A percentile compares a stretch with the other conserved stretches of the same genome.
phyloP scores from a whole-genome alignment of 1,139 yeast genomes.

The Suhomyces maxii region DNA sequence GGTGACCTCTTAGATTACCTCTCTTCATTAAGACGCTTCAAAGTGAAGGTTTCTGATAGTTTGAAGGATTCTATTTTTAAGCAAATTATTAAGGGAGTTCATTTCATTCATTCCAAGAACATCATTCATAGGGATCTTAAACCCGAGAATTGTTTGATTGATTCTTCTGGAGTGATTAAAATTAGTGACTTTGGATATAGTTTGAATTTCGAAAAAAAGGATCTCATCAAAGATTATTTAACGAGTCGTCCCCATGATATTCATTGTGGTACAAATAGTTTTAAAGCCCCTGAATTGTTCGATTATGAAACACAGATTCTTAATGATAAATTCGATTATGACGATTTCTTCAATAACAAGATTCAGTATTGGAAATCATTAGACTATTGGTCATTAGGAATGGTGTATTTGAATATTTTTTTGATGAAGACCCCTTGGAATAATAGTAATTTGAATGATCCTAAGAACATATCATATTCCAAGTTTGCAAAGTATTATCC shows the following conservation, averaged over 20 bases:
- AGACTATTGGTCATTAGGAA: slow-evolving; percentile 56
- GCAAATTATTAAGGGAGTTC: slow-evolving; percentile 48
- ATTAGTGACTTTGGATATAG: slow-evolving; percentile 57
- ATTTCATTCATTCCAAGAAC: slow-evolving; percentile 41
- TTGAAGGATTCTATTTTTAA: slow-evolving; percentile 48
- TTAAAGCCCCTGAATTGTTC: slow-evolving; percentile 57
- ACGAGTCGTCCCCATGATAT: slow-evolving; percentile 26
- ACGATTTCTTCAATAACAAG: slow-evolving; percentile 7
- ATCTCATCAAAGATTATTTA: slow-evolving; percentile 17
- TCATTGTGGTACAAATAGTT: slow-evolving; percentile 51
- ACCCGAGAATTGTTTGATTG: slow-evolving; percentile 55
- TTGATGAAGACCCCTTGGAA: slow-evolving; percentile 53
- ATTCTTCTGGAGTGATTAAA: slow-evolving; percentile 43
- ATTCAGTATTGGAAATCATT: slow-evolving; percentile 16
- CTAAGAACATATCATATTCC: slow-evolving; percentile 13
- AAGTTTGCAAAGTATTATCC: slow-evolving; percentile 16
- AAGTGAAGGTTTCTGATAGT: slow-evolving; percentile 29
- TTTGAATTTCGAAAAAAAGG: slow-evolving; percentile 28
- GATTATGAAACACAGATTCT: slow-evolving; percentile 22
- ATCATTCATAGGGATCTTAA: slow-evolving; percentile 56
- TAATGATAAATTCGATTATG: slow-evolving; percentile 9
- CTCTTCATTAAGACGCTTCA: slow-evolving; percentile 35
- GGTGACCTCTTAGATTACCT: slow-evolving; percentile 52
- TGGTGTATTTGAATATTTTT: slow-evolving; percentile 46
- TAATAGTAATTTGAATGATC: slow-evolving; percentile 28